Evolutionary conservation across 257 asterid genomes (phyloP), one percentile per base, ranked within the genome.

Genomic region (Oldenlandia corymbosa): DNA sequence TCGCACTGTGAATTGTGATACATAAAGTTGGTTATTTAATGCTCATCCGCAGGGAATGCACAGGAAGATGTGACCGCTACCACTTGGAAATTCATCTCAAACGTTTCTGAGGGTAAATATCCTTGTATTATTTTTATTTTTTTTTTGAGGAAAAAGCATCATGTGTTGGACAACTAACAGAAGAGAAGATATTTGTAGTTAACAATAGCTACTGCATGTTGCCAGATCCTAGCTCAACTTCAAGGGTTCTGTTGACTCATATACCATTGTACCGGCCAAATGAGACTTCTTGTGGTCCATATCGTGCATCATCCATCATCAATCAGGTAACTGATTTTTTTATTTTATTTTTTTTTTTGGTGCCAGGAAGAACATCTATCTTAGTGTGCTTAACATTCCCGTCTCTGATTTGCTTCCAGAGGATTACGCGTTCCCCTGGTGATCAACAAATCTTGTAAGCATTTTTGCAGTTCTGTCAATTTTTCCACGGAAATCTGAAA

Each of bases 181-280:
- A 70, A 57, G 66, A n/a, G n/a, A n/a, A n/a, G n/a, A n/a, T n/a
- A 17, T 55, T 55, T 36, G 37, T 39, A 13, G 34, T 36, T 42
- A 52, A 54, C 64, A 64, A 63, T 67, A 41, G 70, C 64, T 48
- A 18, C 46, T 69, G 63, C 69, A 37, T 64, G 73, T 60, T 20
- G 71, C 52, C 81, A 89, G 96, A 71, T 76, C 64, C 24, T 53
- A 59, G 71, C 72, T 69, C 83, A 57, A 65, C 68, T 32, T 85
- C 90, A 51, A 84, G 91, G 81, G 87, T 93, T 58, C 72, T 93
- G 64, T 77, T 89, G 86, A 90, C 90, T 79, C 99, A 93, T 75
- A 90, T 93, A 60, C 97, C 99, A 47, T 69, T 93, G 67, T 81
- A 84, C 78, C 90, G 99, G 50, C 78, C 87, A 21, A 94, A 87